Percentiles rank a stretch among this genome's conserved stretches.
These are phyloP conservation scores for Vitis hybrid DNA, from an alignment of 177 flowering plant genomes.

Conservation along the genomic window DNA sequence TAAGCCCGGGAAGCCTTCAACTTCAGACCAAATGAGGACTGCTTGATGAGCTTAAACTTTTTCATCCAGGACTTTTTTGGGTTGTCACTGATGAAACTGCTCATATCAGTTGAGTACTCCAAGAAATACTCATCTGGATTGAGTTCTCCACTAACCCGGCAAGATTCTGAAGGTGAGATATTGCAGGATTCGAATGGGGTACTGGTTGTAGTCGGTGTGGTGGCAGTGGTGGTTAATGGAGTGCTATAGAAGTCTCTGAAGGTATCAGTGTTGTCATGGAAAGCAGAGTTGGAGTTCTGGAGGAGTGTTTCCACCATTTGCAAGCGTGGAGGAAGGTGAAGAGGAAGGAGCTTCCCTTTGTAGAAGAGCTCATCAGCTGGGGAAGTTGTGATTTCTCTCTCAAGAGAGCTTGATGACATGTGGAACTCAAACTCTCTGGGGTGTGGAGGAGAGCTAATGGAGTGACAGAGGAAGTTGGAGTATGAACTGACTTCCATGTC, in stretches of 20 bases:
- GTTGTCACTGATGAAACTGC: constrained; percentile 17
- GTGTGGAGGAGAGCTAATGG: constrained; percentile 26
- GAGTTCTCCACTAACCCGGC: constrained; percentile 34
- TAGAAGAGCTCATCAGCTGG: constrained; percentile 62
- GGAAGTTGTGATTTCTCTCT: constrained; percentile 34
- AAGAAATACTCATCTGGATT: constrained; percentile 30
- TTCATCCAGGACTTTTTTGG: constrained; percentile 34
- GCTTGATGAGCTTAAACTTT: constrained; percentile 36
- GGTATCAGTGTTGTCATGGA: constrained; percentile 7
- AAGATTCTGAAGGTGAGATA: constrained; percentile 38
- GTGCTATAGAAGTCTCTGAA: constrained; percentile 38
- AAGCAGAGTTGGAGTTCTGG: constrained; percentile 17
- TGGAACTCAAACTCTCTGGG: constrained; percentile 61
- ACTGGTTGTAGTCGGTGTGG: constrained; percentile 28
- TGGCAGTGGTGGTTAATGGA: constrained; percentile 27
- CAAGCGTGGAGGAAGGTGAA: constrained; percentile 51
- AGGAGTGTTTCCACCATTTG: constrained; percentile 51
- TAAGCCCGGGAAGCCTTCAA: constrained; percentile 46
- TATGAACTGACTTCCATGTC: constrained; percentile 49
- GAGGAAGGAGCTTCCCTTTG: constrained; percentile 58
- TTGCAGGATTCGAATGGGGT: constrained; percentile 50
- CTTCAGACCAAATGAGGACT: constrained; percentile 31
- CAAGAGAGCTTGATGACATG: constrained; percentile 32
- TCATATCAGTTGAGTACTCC: constrained; percentile 11
- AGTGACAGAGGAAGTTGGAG: constrained; percentile 23